Evolutionary conservation across 768 basidiomycete species (phyloP).

Genomic region (Nevesoporus exiguus): DNA sequence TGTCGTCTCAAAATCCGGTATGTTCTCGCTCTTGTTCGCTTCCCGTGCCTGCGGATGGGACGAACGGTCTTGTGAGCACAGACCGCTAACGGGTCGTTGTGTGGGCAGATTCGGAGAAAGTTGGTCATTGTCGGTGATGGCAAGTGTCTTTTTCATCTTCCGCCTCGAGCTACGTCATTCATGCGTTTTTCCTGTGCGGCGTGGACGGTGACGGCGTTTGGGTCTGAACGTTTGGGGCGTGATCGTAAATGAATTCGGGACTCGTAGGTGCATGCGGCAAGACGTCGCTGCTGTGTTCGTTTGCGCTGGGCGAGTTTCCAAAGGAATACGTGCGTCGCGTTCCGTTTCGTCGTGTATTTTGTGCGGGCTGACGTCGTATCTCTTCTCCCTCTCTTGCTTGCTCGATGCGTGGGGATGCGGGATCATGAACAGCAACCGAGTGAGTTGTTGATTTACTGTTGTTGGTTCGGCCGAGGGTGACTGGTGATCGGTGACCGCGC

Average conservation of each 20-base stretch:
- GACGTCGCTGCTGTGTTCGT: slow-evolving; percentile 86
- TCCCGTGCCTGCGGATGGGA: neutral
- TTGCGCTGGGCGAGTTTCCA: slow-evolving; percentile 92
- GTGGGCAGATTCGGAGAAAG: slow-evolving; percentile 80
- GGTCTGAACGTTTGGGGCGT: neutral
- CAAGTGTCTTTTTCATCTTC: slow-evolving; percentile 33
- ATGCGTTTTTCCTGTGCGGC: neutral
- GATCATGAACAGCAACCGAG: slow-evolving; percentile 52
- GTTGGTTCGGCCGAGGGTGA: no score
- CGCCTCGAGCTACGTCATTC: neutral
- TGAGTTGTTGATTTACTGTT: neutral
- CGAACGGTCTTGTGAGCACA: neutral
- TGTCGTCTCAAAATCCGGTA: slow-evolving; percentile 60
- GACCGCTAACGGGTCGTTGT: no score
- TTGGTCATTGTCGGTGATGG: slow-evolving; percentile 97
- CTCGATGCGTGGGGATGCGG: no score
- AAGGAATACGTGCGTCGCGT: slow-evolving; percentile 81
- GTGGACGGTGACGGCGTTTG: no score
- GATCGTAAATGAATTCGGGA: neutral
- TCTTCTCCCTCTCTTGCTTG: no score
- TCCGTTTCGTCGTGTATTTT: neutral
- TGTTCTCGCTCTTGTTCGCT: slow-evolving; percentile 27
- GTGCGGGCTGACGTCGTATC: neutral
- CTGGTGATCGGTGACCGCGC: no score
- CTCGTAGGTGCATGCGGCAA: slow-evolving; percentile 95